phyloP scores from a whole-genome alignment of 805 yeast species.

The Candida wancherniae region DNA sequence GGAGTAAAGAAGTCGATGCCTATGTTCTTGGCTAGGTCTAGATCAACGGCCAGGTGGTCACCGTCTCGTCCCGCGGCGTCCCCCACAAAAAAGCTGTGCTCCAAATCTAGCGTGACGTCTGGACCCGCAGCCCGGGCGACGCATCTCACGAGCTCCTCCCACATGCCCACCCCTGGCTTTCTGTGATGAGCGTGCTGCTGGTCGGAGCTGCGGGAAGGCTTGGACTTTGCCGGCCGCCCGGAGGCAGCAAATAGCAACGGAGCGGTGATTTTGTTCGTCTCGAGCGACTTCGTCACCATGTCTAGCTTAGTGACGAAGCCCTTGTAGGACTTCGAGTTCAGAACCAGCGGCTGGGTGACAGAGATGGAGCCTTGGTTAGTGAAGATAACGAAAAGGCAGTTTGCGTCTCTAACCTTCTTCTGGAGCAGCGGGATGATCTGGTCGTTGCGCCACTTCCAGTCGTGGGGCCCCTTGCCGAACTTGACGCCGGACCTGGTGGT shows the following conservation, averaged over 20 bases:
- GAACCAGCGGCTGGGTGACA: constrained; percentile 20
- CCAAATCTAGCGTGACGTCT: constrained; percentile 31
- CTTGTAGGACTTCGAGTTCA: constrained; percentile 28
- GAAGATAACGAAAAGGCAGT: constrained; percentile 57
- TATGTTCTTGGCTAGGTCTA: constrained; percentile 53
- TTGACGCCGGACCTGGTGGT: constrained; percentile 56
- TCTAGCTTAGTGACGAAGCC: constrained; percentile 42
- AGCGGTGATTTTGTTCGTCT: constrained; percentile 19
- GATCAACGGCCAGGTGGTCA: constrained; percentile 82
- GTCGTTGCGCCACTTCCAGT: constrained; percentile 61
- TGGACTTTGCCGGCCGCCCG: constrained; percentile 39
- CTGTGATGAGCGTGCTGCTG: constrained; percentile 42
- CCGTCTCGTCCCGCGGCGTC: constrained; percentile 87
- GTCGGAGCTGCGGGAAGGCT: constrained; percentile 20
- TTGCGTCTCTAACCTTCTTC: constrained; percentile 19
- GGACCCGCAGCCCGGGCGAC: constrained; percentile 20
- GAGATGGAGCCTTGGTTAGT: constrained; percentile 80
- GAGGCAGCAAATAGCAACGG: constrained; percentile 56
- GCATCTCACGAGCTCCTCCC: constrained; percentile 47
- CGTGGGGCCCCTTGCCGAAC: constrained; percentile 55
- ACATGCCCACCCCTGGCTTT: constrained; percentile 81
- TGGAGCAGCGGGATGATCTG: constrained; percentile 17
- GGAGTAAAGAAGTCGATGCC: constrained; percentile 62
- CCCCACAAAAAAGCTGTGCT: constrained; percentile 68
- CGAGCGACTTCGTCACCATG: constrained; percentile 28